Percentiles rank a stretch among this genome's conserved stretches.
Evolutionary conservation across 805 yeast genomes (phyloP).

Genomic region (Barnettozyma botsteinii): DNA sequence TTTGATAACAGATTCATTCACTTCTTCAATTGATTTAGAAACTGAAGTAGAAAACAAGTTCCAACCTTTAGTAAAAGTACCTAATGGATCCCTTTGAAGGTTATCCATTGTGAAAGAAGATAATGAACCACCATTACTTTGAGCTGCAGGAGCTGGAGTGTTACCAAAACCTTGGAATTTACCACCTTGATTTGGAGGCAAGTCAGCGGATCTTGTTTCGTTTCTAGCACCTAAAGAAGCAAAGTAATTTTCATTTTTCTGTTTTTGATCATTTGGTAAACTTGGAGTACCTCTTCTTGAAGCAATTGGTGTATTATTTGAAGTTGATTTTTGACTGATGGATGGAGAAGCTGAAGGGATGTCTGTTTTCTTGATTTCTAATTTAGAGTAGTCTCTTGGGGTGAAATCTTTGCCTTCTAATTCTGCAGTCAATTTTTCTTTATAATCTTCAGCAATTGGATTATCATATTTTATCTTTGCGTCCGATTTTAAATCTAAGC

Average conservation of each 20-base stretch:
- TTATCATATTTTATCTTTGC: conserved; percentile 79
- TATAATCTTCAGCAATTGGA: conserved; percentile 91
- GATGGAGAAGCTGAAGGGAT: conserved; percentile 6
- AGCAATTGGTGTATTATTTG: conserved; percentile 26
- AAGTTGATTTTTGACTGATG: conserved; percentile 2
- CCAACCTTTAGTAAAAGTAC: conserved; percentile 93
- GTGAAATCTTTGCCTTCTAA: conserved; percentile 66
- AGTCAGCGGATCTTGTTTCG: conserved; percentile 62
- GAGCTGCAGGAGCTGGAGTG: conserved; percentile 48
- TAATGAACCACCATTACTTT: conserved; percentile 35
- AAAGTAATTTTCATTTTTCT: conserved; percentile 76
- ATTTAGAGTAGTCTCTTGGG: conserved; percentile 50
- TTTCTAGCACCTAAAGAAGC: conserved; percentile 72
- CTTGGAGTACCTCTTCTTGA: conserved; percentile 40
- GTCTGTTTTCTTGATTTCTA: conserved; percentile 25
- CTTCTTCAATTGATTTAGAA: conserved; percentile 76
- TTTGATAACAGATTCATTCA: conserved; percentile 80
- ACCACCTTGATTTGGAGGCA: conserved; percentile 94
- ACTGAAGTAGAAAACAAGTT: conserved; percentile 85
- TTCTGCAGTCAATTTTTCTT: conserved; percentile 67
- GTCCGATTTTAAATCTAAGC: conserved; percentile 58
- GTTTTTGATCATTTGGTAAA: conserved; percentile 28
- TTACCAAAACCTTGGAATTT: conserved; percentile 89
- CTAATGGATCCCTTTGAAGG: conserved; percentile 78
- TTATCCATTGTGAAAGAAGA: conserved; percentile 59